Percentiles rank a stretch among this genome's conserved stretches.
These are phyloP conservation scores for Cladosporium sp. DNA, from an alignment of 2,329 filamentous ascomycete species.

Conservation along the genomic window DNA sequence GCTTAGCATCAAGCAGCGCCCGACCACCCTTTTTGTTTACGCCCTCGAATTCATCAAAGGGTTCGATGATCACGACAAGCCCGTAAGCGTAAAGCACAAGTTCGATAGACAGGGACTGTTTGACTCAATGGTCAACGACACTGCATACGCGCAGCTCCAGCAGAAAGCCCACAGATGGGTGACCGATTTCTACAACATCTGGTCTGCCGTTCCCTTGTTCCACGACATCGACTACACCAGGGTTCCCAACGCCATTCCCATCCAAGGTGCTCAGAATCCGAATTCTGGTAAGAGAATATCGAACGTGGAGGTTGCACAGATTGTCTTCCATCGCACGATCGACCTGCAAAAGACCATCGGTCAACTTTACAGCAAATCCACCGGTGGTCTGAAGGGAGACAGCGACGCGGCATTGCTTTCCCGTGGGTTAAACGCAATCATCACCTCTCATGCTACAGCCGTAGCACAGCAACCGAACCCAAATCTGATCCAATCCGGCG, in stretches of 20 bases:
- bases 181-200: constrained; percentile 16
- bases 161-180: constrained; percentile 6
- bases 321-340: constrained; percentile 2
- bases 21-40: constrained; percentile 10
- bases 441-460: constrained; percentile 5
- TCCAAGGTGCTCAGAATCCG: constrained; percentile 1
- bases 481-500: not conserved
- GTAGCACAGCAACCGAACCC: not conserved
- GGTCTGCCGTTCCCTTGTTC: constrained; percentile 11
- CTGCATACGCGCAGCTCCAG: not conserved
- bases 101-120: not conserved
- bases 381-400: not conserved
- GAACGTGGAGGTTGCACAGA: not conserved
- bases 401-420: constrained; percentile 6
- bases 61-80: not conserved
- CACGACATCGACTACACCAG: not conserved
- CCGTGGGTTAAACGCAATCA: constrained; percentile 15
- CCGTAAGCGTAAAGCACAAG: constrained; percentile 1
- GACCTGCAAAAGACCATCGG: not conserved
- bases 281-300: constrained; percentile 1
- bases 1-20: constrained; percentile 1
- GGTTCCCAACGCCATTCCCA: not conserved
- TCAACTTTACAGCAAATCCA: not conserved
- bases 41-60: not conserved
- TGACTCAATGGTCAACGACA: too few species aligned